Percentiles rank a stretch among this genome's conserved stretches.
These are phyloP conservation scores for Stylosanthes scabra DNA, from an alignment of 331 rosid genomes.

Conservation along the genomic window DNA sequence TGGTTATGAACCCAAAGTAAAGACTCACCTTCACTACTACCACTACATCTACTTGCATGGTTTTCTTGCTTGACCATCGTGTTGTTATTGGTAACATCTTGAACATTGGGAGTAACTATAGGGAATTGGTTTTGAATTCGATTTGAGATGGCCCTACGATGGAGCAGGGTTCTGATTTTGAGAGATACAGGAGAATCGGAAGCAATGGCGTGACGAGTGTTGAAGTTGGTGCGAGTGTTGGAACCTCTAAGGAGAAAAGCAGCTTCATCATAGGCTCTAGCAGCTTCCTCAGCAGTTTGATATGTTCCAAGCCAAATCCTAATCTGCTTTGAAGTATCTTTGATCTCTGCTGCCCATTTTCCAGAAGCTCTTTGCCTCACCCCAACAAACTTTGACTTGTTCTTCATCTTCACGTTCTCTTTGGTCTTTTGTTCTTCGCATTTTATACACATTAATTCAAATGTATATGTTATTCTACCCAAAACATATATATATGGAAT, in stretches of 20 bases:
- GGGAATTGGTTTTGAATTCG: conserved; percentile 29
- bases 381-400: conserved; percentile 68
- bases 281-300: conserved; percentile 84
- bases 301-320: conserved; percentile 93
- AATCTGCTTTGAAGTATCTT: conserved; percentile 81
- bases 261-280: conserved; percentile 90
- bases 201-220: conserved; percentile 33
- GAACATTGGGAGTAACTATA: conserved; percentile 16
- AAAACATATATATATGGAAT: background rate
- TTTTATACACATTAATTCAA: conserved; percentile 31
- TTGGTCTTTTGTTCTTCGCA: conserved; percentile 32
- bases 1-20: conserved; percentile 39
- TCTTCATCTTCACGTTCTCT: conserved; percentile 7
- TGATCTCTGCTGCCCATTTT: conserved; percentile 95
- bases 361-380: conserved; percentile 94
- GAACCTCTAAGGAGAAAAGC: conserved; percentile 82
- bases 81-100: conserved; percentile 14
- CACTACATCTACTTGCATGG: conserved; percentile 21
- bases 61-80: conserved; percentile 26
- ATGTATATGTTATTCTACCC: conserved; percentile 23
- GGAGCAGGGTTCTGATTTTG: conserved; percentile 71
- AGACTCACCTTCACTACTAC: conserved; percentile 36
- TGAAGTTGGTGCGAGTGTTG: conserved; percentile 77
- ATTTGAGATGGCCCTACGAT: conserved; percentile 48
- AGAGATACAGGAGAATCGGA: conserved; percentile 66